Evolutionary conservation across 139 green algal genomes (phyloP).

Genomic region (Micractinium conductrix): DNA sequence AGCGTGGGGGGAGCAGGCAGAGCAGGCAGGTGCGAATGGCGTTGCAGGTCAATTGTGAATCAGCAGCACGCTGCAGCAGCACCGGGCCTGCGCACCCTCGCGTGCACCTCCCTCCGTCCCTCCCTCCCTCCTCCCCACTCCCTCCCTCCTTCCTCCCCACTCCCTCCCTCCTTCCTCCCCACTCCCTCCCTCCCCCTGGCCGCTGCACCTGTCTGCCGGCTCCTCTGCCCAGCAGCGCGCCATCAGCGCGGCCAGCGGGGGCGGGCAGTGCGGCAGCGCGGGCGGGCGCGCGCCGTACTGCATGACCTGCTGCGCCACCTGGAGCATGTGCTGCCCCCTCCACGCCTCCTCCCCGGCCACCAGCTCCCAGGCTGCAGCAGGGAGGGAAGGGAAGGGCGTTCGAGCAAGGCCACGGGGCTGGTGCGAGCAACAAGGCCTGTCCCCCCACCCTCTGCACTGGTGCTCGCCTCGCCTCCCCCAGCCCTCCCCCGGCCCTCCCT

Average conservation of each 20-base stretch:
- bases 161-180: no score
- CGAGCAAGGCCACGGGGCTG: no score
- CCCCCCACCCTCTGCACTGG: not conserved
- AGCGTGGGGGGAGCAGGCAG: not conserved
- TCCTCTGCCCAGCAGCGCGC: constrained; percentile 31
- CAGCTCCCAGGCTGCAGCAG: constrained; percentile 24
- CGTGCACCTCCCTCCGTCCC: not conserved
- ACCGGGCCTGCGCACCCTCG: not conserved
- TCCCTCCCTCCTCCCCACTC: not conserved
- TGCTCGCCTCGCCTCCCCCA: not conserved
- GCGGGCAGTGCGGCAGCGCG: constrained; percentile 4
- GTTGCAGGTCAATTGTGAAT: no score
- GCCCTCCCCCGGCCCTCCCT: no score
- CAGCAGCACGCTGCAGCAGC: no score
- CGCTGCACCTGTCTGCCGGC: not conserved
- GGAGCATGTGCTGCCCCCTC: not conserved
- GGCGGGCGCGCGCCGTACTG: constrained; percentile 28
- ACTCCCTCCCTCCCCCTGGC: not conserved
- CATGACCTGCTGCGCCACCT: constrained; percentile 29
- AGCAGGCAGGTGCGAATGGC: not conserved
- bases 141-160: no score
- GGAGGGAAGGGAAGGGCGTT: no score
- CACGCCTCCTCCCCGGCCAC: constrained; percentile 22
- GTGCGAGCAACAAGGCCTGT: no score
- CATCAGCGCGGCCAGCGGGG: not conserved